Evolutionary conservation across 345 rosid genomes (phyloP).

Genomic region (Heritiera fomes): DNA sequence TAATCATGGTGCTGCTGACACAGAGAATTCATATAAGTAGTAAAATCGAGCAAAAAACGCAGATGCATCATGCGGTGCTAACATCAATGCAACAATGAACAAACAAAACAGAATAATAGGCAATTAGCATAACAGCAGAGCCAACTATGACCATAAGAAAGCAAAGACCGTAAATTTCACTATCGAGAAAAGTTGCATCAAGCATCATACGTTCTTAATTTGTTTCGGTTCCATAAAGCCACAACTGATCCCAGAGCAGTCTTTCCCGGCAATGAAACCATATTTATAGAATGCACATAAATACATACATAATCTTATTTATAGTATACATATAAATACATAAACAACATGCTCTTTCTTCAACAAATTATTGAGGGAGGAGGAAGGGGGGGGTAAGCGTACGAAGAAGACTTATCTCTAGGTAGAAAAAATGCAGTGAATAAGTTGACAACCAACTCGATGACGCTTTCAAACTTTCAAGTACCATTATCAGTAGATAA

Average conservation of each 20-base stretch:
- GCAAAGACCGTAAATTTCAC: neutral
- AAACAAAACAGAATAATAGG: neutral
- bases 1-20: neutral
- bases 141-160: neutral
- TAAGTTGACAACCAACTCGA: neutral
- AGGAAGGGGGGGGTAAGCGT: neutral
- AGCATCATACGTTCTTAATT: neutral
- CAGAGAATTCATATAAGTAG: neutral
- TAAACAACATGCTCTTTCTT: too few relatives aligned
- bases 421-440: neutral
- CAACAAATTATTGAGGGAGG: neutral
- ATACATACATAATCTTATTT: too few relatives aligned
- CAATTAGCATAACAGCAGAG: neutral
- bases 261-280: neutral
- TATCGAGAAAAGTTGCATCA: neutral
- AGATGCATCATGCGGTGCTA: neutral
- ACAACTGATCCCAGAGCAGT: slow-evolving; percentile 6
- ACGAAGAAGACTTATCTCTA: neutral
- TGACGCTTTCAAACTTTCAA: neutral
- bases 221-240: neutral
- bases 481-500: neutral
- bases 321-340: too few relatives aligned
- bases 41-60: neutral
- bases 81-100: neutral
- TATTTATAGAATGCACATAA: too few relatives aligned